Evolutionary conservation across 345 rosid genomes (phyloP).

Genomic region (Cardamine occulta): DNA sequence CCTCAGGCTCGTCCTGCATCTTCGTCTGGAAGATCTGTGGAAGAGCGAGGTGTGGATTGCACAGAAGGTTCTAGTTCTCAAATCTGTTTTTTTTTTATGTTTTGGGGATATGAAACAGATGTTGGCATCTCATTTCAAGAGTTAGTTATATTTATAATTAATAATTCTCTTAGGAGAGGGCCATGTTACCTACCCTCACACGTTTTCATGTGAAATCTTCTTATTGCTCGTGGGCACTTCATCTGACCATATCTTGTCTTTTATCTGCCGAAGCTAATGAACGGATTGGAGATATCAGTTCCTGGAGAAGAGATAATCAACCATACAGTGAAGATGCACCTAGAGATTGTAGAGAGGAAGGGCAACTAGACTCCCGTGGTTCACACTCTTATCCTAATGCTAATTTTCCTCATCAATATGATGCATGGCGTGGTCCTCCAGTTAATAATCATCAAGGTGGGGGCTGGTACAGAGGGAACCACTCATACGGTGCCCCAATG

Average conservation of each 20-base stretch:
- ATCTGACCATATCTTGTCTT: conserved; percentile 15
- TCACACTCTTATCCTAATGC: conserved; percentile 66
- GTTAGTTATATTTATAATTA: conserved; percentile 12
- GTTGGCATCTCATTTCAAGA: conserved; percentile 19
- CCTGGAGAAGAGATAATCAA: conserved; percentile 77
- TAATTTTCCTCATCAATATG: conserved; percentile 66
- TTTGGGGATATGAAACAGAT: not conserved
- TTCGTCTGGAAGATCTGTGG: conserved; percentile 53
- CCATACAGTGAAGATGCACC: conserved; percentile 62
- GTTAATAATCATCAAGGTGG: conserved; percentile 83
- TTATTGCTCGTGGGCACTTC: not conserved
- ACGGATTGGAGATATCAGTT: conserved; percentile 48
- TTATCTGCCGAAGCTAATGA: conserved; percentile 48
- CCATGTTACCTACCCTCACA: conserved; percentile 25
- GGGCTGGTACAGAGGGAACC: conserved; percentile 92
- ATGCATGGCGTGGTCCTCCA: conserved; percentile 82
- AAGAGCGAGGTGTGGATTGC: conserved; percentile 54
- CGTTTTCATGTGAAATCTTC: conserved; percentile 17
- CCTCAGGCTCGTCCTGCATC: conserved; percentile 59
- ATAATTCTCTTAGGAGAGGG: conserved; percentile 24
- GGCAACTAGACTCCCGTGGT: conserved; percentile 70
- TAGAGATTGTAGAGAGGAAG: conserved; percentile 60
- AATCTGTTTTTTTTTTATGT: conserved; percentile 29
- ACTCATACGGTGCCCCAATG: conserved; percentile 77
- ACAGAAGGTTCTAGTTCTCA: conserved; percentile 51